Evolutionary conservation across 345 rosid genomes (phyloP).

Genomic region (Populus nigra): DNA sequence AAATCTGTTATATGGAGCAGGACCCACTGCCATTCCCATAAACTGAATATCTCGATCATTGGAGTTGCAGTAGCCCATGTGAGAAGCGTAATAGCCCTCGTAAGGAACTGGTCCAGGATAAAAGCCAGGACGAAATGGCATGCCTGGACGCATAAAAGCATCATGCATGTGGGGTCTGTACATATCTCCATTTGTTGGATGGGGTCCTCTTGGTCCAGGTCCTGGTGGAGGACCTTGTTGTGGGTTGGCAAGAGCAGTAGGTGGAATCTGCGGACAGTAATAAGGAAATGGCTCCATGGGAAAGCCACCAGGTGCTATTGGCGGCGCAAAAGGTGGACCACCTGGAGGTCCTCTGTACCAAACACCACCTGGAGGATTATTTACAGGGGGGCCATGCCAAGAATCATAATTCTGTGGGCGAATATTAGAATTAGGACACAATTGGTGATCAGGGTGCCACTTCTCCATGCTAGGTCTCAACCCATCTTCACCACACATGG

Average conservation of each 20-base stretch:
- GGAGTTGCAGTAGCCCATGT: conserved; percentile 67
- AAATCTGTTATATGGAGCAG: conserved; percentile 48
- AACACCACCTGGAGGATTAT: conserved; percentile 76
- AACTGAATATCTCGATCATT: conserved; percentile 69
- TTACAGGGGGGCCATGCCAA: conserved; percentile 82
- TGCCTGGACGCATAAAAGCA: conserved; percentile 65
- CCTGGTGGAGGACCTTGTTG: conserved; percentile 59
- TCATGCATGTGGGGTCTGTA: conserved; percentile 79
- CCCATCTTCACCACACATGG: conserved; percentile 57
- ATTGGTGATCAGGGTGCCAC: conserved; percentile 64
- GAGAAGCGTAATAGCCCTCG: conserved; percentile 82
- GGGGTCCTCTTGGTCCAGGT: conserved; percentile 75
- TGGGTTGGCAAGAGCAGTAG: conserved; percentile 48
- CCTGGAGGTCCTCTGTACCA: conserved; percentile 90
- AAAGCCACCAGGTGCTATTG: conserved; percentile 77
- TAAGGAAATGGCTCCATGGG: conserved; percentile 83
- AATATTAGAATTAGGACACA: conserved; percentile 53
- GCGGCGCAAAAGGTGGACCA: conserved; percentile 73
- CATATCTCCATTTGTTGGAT: conserved; percentile 62
- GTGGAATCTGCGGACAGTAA: conserved; percentile 65
- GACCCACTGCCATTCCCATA: conserved; percentile 71
- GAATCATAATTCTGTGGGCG: conserved; percentile 66
- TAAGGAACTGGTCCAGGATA: conserved; percentile 71
- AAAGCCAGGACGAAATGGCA: conserved; percentile 89
- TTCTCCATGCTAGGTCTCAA: conserved; percentile 49